These are phyloP conservation scores for Alternaria tenuissima DNA, from an alignment of 2,329 filamentous ascomycete genomes.

Conservation along the genomic window DNA sequence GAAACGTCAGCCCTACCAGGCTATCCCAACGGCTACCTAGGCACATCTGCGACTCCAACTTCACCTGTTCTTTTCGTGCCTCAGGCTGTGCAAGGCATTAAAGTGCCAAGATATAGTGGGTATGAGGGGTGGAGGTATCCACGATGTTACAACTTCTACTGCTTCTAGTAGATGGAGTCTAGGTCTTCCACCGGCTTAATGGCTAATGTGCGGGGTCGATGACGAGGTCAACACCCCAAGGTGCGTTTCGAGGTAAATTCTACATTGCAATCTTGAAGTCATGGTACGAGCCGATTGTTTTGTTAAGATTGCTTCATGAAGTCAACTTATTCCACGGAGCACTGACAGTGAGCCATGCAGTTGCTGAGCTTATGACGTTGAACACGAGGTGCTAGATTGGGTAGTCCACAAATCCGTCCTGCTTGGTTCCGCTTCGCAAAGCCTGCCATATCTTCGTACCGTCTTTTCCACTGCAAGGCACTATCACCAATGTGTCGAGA, in stretches of 20 bases:
- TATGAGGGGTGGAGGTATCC: neutral
- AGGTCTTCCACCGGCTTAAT: neutral
- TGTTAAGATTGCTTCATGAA: neutral
- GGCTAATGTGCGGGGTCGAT: neutral
- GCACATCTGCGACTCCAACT: neutral
- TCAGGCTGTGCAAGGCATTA: neutral
- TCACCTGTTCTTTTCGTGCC: neutral
- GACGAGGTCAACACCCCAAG: neutral
- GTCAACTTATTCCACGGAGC: too few relatives aligned
- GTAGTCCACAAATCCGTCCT: too few relatives aligned
- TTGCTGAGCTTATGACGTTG: too few relatives aligned
- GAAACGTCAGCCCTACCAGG: constrained; percentile 18
- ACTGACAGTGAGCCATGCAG: too few relatives aligned
- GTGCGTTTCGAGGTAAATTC: neutral
- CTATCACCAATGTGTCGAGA: too few relatives aligned
- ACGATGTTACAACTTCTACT: constrained; percentile 1
- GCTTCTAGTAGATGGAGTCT: constrained; percentile 4
- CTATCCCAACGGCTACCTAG: constrained; percentile 8
- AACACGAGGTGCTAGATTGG: too few relatives aligned
- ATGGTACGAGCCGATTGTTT: neutral
- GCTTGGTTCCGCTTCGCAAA: too few relatives aligned
- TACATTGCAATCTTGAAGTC: neutral
- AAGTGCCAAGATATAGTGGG: neutral
- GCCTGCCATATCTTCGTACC: too few relatives aligned
- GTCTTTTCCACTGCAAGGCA: too few relatives aligned